These are phyloP conservation scores for Viola pubescens DNA, from an alignment of 441 rosid genomes.

Conservation along the genomic window DNA sequence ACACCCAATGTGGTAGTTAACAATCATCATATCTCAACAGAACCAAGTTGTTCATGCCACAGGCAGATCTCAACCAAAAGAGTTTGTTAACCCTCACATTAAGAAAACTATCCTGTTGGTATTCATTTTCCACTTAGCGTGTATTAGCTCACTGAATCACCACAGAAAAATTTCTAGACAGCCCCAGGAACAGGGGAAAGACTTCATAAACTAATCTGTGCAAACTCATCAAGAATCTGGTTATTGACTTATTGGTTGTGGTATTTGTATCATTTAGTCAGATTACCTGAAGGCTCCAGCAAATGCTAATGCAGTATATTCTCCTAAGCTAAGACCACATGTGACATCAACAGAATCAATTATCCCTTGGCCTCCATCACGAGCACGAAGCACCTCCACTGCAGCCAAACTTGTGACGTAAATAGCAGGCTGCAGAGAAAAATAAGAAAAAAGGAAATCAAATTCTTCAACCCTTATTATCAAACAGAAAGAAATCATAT, in stretches of 20 bases:
- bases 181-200: not conserved
- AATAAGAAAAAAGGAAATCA: not conserved
- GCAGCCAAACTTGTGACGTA: conserved; percentile 98
- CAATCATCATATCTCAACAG: no score
- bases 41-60: no score
- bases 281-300: conserved; percentile 88
- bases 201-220: conserved; percentile 2
- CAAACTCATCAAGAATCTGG: not conserved
- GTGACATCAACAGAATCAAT: conserved; percentile 91
- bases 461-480: no score
- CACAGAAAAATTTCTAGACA: not conserved
- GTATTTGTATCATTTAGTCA: not conserved
- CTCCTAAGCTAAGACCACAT: conserved; percentile 97
- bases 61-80: no score
- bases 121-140: not conserved
- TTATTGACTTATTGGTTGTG: no score
- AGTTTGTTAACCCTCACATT: no score
- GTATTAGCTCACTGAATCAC: not conserved
- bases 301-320: conserved; percentile 94
- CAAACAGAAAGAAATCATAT: no score
- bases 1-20: not conserved
- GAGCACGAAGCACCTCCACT: conserved; percentile 79
- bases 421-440: conserved; percentile 79
- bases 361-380: conserved; percentile 80
- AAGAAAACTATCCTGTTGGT: not conserved